phyloP scores from a whole-genome alignment of 305 asterid species.

The Nicotiana rustica region DNA sequence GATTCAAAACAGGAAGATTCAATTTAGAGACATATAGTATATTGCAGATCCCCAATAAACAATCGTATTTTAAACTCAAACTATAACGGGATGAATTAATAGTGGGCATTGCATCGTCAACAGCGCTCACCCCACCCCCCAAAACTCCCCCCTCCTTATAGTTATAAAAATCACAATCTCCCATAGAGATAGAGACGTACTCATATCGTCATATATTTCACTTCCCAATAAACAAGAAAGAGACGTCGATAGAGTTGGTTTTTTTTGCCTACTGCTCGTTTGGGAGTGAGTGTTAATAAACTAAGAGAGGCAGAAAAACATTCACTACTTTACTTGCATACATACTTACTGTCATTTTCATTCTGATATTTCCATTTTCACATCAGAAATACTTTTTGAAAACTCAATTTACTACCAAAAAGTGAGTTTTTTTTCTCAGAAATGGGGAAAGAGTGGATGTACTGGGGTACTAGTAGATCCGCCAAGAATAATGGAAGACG shows the following conservation, averaged over 20 bases:
- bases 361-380: too few relatives aligned
- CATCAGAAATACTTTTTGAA: background rate
- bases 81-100: conserved; percentile 28
- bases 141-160: background rate
- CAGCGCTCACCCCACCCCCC: too few relatives aligned
- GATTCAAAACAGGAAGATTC: conserved; percentile 13
- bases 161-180: conserved; percentile 10
- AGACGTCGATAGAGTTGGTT: conserved; percentile 30
- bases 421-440: too few relatives aligned
- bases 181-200: conserved; percentile 49
- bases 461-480: conserved; percentile 54
- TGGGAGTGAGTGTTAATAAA: conserved; percentile 70
- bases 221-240: conserved; percentile 50
- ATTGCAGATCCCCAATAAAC: conserved; percentile 66
- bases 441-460: conserved; percentile 72
- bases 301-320: background rate
- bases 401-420: background rate
- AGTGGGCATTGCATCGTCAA: conserved; percentile 31
- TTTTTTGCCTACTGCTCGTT: conserved; percentile 36
- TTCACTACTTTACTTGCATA: too few relatives aligned
- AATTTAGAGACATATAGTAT: background rate
- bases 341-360: too few relatives aligned
- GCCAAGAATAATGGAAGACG: conserved; percentile 39
- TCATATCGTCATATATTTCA: conserved; percentile 52
- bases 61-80: conserved; percentile 42